Evolutionary conservation across 23 red algal genomes (phyloP).

Genomic region (Pyropia yezoensis): DNA sequence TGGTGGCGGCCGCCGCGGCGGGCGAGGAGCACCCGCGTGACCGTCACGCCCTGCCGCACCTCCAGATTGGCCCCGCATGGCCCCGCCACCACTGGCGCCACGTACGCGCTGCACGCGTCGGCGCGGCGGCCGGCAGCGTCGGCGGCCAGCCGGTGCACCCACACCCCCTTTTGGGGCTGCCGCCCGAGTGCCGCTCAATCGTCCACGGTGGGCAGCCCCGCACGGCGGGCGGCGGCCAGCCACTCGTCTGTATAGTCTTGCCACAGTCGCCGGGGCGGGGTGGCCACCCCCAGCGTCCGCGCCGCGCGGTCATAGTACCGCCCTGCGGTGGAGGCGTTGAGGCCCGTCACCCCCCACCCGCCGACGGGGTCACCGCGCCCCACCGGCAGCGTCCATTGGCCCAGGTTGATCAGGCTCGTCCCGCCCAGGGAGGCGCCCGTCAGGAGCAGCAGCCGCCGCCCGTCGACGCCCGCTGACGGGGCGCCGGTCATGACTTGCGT

Average conservation of each 20-base stretch:
- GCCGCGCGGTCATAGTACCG: conserved; percentile 18
- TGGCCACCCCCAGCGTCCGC: conserved; percentile 7
- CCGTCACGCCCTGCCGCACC: conserved; percentile 25
- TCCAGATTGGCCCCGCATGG: conserved; percentile 9
- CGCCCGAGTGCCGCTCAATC: too few species aligned
- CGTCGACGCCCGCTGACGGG: conserved; percentile 5
- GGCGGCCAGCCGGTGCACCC: too few species aligned
- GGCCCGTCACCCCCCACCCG: conserved; percentile 9
- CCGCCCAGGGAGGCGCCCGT: conserved; percentile 45
- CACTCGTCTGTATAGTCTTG: conserved; percentile 30
- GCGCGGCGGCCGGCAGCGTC: conserved; percentile 7
- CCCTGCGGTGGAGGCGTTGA: not conserved
- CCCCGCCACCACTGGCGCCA: not conserved
- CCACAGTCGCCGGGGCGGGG: not conserved
- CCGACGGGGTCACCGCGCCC: not conserved
- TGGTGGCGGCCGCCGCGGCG: not conserved
- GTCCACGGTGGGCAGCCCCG: conserved; percentile 6
- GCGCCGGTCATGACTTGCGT: conserved; percentile 8
- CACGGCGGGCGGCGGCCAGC: conserved; percentile 9
- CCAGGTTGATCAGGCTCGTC: conserved; percentile 35
- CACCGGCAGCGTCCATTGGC: conserved; percentile 27
- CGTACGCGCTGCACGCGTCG: conserved; percentile 38
- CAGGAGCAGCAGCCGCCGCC: conserved; percentile 1
- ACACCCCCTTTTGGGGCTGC: too few species aligned
- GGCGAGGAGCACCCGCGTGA: conserved; percentile 8